Base-by-base conservation (phyloP, 768 basidiomycete genomes). In the Gloeophyllum trabeum region DNA sequence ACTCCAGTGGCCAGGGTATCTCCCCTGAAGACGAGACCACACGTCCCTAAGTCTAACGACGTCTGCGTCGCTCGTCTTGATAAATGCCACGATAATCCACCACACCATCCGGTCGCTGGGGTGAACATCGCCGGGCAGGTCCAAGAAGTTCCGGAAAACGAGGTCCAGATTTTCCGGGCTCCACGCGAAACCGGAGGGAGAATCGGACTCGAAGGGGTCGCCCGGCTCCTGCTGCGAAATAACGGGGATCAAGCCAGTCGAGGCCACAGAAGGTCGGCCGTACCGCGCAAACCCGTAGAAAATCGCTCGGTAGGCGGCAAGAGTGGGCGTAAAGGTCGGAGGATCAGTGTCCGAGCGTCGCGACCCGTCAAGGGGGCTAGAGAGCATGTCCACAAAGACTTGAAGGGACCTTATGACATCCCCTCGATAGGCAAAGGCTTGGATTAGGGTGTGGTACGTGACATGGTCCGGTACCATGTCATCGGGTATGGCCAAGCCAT, bases 271-370 rank as follows among this genome's bases (percentile, higher is more conserved):
- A 4, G 32, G 19, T 24, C 60, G 48, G 28, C 41, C 44, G 20
- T 84, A 76, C 7, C 71, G 73, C 5, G 67, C 63, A 55, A 88
- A 91, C 1, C 84, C 87, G 14, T 82, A 67, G 53, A 92, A 89
- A 30, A 92, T 55, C 14, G 74, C 74, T 18, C 84, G 75, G 56
- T 81, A 91, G 24, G 76, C 64, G 18, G 70, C 58, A 37, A 74
- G 53, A 1, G 66, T 73, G 2, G 74, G 73, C 20, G 53, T 57
- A 43, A 67, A 71, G 5, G 53, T 52, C 7, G 43, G 45, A 2
- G 60, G 58, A 20, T 51, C 43, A 3, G 58, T 48, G 16, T 51
- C 41, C 4, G 58, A 58, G 16, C 43, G 22, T 45, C 32, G 16
- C 20, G 26, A 21, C 70, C 65, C 22, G 62, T 59, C 14, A 66